Base-by-base conservation (phyloP, 805 yeast genomes). In the Kuraishia cidri region DNA sequence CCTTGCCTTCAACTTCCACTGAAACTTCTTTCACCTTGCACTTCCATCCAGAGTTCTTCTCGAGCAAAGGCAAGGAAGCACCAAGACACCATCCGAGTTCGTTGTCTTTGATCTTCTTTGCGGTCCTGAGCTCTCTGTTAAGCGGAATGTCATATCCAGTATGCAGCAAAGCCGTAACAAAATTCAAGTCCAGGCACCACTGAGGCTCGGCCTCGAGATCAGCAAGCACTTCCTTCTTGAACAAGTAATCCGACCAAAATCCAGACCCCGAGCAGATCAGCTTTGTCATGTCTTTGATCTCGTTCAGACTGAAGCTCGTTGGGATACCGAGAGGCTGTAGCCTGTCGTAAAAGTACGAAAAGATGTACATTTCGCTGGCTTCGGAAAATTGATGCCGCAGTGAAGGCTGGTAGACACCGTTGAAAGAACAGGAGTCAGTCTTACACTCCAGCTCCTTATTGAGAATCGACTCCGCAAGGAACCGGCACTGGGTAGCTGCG, bases 41-140 rank as follows among this genome's bases (percentile, higher is more conserved):
- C 33, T 64, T 68, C 95, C 95, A 85, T 26, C 75, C 76, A 14
- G 72, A 59, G 29, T 54, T 59, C 39, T 67, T 64, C 40, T 83
- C 92, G 44, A 92, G 66, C 45, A 92, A 63, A 6, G 97, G 97
- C 46, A 92, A 69, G 2, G 97, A 85, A 2, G 97, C 98, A 46
- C 99, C 99, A 36, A 92, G 66, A 65, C 97, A 92, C 99, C 99
- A 92, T 22, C 98, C 99, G 33, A 92, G 69, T 62, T 92, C 98
- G 48, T 85, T 87, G 50, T 77, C 75, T 33, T 77, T 81, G 46
- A 92, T 85, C 53, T 75, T 87, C 64, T 86, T 78, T 6, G 97
- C 97, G 5, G 96, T 92, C 56, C 75, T 83, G 45, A 92, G 75
- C 58, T 90, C 97, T 55, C 97, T 77, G 43, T 70, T 66, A 37